phyloP scores from a whole-genome alignment of 805 yeast genomes.

The Candida takata region DNA sequence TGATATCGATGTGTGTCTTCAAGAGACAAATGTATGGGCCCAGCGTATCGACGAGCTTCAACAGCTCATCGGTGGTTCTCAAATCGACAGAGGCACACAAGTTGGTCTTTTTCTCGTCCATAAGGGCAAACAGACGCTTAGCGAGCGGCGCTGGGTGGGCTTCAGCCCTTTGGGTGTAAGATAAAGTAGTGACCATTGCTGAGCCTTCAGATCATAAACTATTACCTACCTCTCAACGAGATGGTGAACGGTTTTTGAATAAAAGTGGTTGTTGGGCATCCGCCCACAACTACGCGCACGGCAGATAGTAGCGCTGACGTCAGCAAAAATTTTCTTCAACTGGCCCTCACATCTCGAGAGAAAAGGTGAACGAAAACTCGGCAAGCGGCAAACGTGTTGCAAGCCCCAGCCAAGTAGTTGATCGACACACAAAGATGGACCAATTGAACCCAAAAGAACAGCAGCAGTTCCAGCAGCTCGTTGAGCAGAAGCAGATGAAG shows the following conservation, averaged over 20 bases:
- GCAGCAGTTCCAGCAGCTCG: constrained; percentile 90
- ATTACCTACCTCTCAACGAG: no score
- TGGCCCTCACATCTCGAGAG: background rate
- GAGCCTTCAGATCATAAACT: no score
- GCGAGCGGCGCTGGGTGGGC: constrained; percentile 77
- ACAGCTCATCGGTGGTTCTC: constrained; percentile 66
- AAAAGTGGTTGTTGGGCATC: no score
- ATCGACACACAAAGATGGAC: constrained; percentile 57
- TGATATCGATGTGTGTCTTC: constrained; percentile 91
- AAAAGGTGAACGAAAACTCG: background rate
- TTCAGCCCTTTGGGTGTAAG: constrained; percentile 66
- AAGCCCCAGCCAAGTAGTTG: no score
- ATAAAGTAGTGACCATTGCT: constrained; percentile 22
- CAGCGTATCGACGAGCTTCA: constrained; percentile 62
- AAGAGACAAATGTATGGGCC: constrained; percentile 91
- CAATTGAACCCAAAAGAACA: constrained; percentile 93
- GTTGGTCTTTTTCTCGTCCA: constrained; percentile 77
- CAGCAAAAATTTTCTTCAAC: background rate
- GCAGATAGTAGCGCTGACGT: no score
- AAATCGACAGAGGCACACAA: constrained; percentile 95
- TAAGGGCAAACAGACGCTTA: constrained; percentile 57
- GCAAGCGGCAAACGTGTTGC: no score
- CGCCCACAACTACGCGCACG: no score
- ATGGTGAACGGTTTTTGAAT: no score
- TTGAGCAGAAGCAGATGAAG: constrained; percentile 96